These are phyloP conservation scores for Mycena pura DNA, from an alignment of 768 basidiomycete species.

Conservation along the genomic window DNA sequence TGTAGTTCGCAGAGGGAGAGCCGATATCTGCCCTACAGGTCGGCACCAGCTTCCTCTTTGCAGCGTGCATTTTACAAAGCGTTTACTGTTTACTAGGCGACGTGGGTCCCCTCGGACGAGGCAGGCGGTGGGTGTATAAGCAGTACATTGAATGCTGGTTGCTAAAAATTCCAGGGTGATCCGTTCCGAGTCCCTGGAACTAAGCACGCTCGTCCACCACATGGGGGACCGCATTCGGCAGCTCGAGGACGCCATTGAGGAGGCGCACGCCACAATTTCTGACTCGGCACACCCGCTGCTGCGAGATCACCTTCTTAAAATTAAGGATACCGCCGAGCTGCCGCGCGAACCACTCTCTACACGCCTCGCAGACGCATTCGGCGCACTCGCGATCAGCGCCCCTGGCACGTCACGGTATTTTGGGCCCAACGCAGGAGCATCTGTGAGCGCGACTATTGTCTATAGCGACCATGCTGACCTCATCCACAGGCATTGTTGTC, in stretches of 20 bases:
- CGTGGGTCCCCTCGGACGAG: no score
- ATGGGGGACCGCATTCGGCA: conserved; percentile 10
- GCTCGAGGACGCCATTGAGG: conserved; percentile 10
- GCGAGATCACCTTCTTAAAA: neutral
- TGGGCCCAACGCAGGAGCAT: conserved; percentile 17
- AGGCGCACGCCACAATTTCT: neutral
- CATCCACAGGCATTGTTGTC: conserved; percentile 3
- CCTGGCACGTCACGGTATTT: conserved; percentile 9
- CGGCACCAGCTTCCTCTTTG: no score
- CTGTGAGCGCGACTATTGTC: neutral
- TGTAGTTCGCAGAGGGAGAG: no score
- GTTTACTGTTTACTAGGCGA: no score
- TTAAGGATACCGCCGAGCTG: neutral
- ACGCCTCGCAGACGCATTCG: neutral
- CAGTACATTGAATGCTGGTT: no score
- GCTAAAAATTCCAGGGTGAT: conserved; percentile 2
- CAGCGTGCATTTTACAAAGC: no score
- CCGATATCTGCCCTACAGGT: no score
- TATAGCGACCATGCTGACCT: neutral
- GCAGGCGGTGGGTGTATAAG: no score
- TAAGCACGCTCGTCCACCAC: neutral
- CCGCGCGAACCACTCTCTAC: neutral
- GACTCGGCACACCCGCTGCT: conserved; percentile 6
- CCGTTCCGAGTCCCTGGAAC: neutral
- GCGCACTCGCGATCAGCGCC: neutral